Evolutionary conservation across 805 yeast genomes (phyloP), one percentile per base, ranked within the genome.

Genomic region (Zygosaccharomyces siamensis): DNA sequence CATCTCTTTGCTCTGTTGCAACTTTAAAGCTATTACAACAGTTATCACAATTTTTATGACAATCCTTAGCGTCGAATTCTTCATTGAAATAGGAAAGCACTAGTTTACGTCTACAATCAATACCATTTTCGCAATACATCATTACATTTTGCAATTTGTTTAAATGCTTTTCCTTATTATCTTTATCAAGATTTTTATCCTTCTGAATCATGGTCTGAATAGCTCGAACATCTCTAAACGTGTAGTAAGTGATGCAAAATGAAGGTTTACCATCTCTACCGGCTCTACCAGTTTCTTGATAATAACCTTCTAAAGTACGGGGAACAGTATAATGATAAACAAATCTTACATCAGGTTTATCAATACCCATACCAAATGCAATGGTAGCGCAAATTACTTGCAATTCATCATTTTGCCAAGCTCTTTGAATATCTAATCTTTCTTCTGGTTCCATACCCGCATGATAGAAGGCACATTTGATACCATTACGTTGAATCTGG

Each of bases 341-440:
- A 71, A 77, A 90, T 41, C 99, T 73, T 10, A 93, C 99, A 67
- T 93, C 95, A 0, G 97, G 86, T 65, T 93, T 93, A 69, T 93
- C 99, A 48, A 93, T 92, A 42, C 99, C 99, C 99, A 93, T 93
- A 24, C 99, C 99, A 74, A 93, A 93, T 0, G 99, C 99, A 59
- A 93, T 86, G 0, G 99, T 93, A 0, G 99, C 99, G 71, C 97
- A 92, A 11, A 93, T 89, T 1, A 90, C 84, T 61, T 83, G 84
- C 20, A 84, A 69, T 18, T 67, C 64, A 47, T 85, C 84, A 1
- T 69, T 62, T 65, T 93, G 99, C 99, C 99, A 93, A 28, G 69
- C 72, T 20, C 71, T 71, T 66, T 93, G 99, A n/a, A 89, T 80
- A 3, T 65, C 54, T 18, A 78, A 69, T 50, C 98, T 74, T 27